Evolutionary conservation across 768 basidiomycete species (phyloP), one percentile per base, ranked within the genome.

Genomic region (Xerocomus potaroensis): DNA sequence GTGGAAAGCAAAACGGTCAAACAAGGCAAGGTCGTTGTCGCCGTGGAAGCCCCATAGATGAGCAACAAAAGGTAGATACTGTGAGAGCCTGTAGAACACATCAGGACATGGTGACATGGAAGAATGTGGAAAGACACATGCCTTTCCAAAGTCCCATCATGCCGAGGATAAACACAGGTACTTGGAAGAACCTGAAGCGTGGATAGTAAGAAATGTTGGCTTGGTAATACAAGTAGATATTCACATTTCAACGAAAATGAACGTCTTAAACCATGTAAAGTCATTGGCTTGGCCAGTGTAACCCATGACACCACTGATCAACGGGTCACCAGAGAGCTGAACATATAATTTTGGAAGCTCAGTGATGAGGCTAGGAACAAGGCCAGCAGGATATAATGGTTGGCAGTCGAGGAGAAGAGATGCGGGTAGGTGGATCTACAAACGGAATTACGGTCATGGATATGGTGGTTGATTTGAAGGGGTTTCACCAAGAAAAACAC

Each of bases 111-210:
- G n/a, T 9, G 8, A 35, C 10, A 4, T 10, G n/a, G 26, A 14
- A 8, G 12, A 31, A 21, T 47, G 46, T n/a, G 7, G 8, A 3
- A 22, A 16, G 3, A 21, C 34, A 22, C 19, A 24, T 53, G 77
- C 86, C 77, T 56, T 69, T 73, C 73, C 76, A 83, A 11, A 87
- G 68, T 0, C 76, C 80, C 12, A 68, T 68, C 36, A 78, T 72
- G 11, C 84, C 87, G n/a, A 91, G 48, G 35, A 90, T 55, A 60
- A 91, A 91, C 0, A 83, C 75, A 0, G 91, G 91, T 0, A 91
- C 65, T 59, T 91, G 90, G 62, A 87, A 84, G 40, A 79, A 50
- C 14, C 83, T 43, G 27, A 0, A 24, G 12, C 12, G 22, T 11
- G 8, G 29, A 10, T 18, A 31, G n/a, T 47, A 31, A 27, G 33